Evolutionary conservation across 2,329 filamentous ascomycete genomes (phyloP).

Genomic region (Nakataea oryzae): DNA sequence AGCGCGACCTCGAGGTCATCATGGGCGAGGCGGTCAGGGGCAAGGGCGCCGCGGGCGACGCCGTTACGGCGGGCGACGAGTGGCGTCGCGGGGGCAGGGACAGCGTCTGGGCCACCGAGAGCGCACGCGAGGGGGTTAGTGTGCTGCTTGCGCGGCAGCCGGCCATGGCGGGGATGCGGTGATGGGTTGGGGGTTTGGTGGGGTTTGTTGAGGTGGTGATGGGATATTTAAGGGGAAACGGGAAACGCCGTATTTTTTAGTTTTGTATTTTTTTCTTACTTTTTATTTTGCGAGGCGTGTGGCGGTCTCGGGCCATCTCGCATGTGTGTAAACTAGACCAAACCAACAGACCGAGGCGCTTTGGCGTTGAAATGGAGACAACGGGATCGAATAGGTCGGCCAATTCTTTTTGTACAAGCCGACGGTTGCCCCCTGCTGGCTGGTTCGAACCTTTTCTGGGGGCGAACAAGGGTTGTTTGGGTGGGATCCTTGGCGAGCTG

Average conservation of each 20-base stretch:
- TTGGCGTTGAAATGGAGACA: background rate
- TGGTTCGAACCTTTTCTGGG: no score
- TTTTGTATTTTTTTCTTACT: background rate
- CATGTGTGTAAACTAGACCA: background rate
- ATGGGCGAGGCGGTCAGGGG: slow-evolving; percentile 68
- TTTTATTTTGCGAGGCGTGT: background rate
- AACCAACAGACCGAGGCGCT: background rate
- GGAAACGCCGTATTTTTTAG: background rate
- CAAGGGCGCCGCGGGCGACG: slow-evolving; percentile 36
- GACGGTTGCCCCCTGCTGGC: no score
- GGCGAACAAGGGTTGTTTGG: no score
- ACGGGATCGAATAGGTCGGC: background rate
- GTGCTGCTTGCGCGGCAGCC: slow-evolving; percentile 46
- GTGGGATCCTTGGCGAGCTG: no score
- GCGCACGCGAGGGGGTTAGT: slow-evolving; percentile 53
- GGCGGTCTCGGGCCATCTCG: no score
- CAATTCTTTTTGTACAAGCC: no score
- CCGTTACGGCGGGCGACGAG: slow-evolving; percentile 42
- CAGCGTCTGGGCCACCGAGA: slow-evolving; percentile 46
- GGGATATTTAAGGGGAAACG: background rate
- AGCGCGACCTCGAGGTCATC: slow-evolving; percentile 79
- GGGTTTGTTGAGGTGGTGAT: background rate
- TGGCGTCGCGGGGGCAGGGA: slow-evolving; percentile 53
- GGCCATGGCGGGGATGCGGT: background rate
- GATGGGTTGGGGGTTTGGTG: background rate